A percentile compares a stretch with the other conserved stretches of the same genome.
Evolutionary conservation across 306 rosid species (phyloP).

Genomic region (Purshia tridentata): DNA sequence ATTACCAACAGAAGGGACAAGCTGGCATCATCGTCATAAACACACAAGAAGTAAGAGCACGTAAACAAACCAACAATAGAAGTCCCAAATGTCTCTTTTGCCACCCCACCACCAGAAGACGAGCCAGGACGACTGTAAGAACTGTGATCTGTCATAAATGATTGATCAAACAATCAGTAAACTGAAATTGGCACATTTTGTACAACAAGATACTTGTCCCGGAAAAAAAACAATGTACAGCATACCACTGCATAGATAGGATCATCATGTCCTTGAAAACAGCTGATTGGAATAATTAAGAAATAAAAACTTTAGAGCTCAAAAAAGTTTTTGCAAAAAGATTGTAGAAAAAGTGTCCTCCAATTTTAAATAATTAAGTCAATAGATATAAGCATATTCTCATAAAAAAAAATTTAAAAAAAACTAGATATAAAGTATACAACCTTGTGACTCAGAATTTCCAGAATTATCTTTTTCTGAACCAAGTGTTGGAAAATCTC

Average conservation of each 20-base stretch:
- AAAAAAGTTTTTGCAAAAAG: neutral
- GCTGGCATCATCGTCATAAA: slow-evolving; percentile 14
- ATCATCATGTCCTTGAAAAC: neutral
- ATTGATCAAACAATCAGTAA: slow-evolving; percentile 31
- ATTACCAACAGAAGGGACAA: slow-evolving; percentile 17
- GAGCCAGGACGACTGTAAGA: slow-evolving; percentile 61
- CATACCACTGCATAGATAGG: neutral
- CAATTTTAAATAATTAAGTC: slow-evolving; percentile 10
- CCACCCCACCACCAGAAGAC: slow-evolving; percentile 46
- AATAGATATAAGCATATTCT: slow-evolving; percentile 19
- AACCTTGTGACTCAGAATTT: slow-evolving; percentile 66
- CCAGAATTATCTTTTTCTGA: slow-evolving; percentile 70
- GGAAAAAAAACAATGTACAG: neutral
- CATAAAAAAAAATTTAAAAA: too few relatives aligned
- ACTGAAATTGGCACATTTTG: slow-evolving; percentile 11
- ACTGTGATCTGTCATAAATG: slow-evolving; percentile 46
- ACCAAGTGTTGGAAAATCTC: slow-evolving; percentile 97
- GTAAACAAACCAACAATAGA: slow-evolving; percentile 51
- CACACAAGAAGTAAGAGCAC: slow-evolving; percentile 14
- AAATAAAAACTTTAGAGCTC: neutral
- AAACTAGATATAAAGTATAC: slow-evolving; percentile 19
- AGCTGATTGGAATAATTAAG: neutral
- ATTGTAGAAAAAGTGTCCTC: neutral
- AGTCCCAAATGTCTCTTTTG: slow-evolving; percentile 48
- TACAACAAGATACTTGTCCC: slow-evolving; percentile 4